Base-by-base conservation (phyloP, 805 yeast genomes). In the Candida coquimbonensis region DNA sequence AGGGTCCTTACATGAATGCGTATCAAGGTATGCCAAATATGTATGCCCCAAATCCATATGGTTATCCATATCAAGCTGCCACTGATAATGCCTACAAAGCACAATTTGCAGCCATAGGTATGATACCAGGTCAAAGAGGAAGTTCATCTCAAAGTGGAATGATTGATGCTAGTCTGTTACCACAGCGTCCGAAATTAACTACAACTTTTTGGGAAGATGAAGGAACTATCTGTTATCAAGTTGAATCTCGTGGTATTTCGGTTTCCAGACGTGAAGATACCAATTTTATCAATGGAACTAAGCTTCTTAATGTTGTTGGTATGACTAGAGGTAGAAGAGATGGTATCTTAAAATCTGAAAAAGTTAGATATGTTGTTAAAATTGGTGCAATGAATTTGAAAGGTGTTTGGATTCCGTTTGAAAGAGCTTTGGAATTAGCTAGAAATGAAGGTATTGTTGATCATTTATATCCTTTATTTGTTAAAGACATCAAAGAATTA, bases 131-230 rank as follows among this genome's bases (percentile, higher is more conserved):
- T 17, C n/a, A 14, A 13, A 36, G 29, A 13, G 53, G 45, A 43
- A 49, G 50, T 12, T n/a, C 17, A 6, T 31, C 33, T 14, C 59
- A 49, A 39, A 52, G 56, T 1, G 51, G 50, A 19, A 16, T 55
- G 26, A 41, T 52, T 21, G 61, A 61, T 44, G 58, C 59, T n/a
- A 58, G 48, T 45, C 62, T 53, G 39, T 38, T 52, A 11, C 65
- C 61, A 3, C 62, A 69, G 42, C 66, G 83, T 32, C 87, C 84
- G 9, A 69, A 82, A 50, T 80, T 81, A 47, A 80, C 86, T 39
- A 81, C 87, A 24, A 80, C 85, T 12, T 79, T 80, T 80, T 81
- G 87, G 87, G 87, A 81, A 62, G 87, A 81, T 57, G 87, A 81
- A 55, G 78, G 78, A 53, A 81, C 87, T 1, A 66, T 81, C 38